Base-by-base conservation (phyloP, 306 rosid species). In the Styphnolobium japonicum region DNA sequence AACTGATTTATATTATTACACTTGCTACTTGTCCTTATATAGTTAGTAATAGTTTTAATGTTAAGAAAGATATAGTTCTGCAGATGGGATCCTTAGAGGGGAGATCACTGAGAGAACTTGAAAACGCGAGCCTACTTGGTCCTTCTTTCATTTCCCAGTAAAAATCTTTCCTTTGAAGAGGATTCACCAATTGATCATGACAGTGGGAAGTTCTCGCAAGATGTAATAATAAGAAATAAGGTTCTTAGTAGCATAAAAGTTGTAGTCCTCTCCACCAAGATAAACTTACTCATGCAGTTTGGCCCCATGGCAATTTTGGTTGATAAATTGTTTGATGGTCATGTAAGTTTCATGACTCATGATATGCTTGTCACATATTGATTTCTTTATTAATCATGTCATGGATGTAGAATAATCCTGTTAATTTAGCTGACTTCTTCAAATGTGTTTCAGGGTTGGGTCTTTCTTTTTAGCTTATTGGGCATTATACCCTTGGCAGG, bases 401-500 rank as follows among this genome's bases (percentile, higher is more conserved):
- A 5, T 21, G 22, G 39, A 31, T 31, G 14, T 68, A n/a, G 23
- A 67, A 25, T 46, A 31, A 10, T 16, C n/a, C 34, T 63, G 2
- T 63, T n/a, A 27, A 63, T 48, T 51, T 16, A 71, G 67, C 6
- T 58, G 7, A 33, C 3, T 43, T 46, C 29, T 70, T 40, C 40
- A 36, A 39, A 22, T 80, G 76, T 58, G 76, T 80, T 75, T 21
- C 82, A 91, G 97, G 93, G 91, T 25, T 88, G 83, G 93, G 97
- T 91, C 71, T 89, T 91, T 78, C 66, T 88, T 65, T 81, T 89
- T 29, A 88, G 92, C 67, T 75, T 91, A 74, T 81, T 91, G 85
- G 97, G 97, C 42, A 89, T 87, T 75, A 81, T 85, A 43, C 97
- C 97, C 49, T 75, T 89, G 75, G 97, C 97, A 2, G 94, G 89